A percentile compares a stretch with the other conserved stretches of the same genome.
These are phyloP conservation scores for Lepidopterella palustris DNA, from an alignment of 495 filamentous ascomycete species.

Conservation along the genomic window DNA sequence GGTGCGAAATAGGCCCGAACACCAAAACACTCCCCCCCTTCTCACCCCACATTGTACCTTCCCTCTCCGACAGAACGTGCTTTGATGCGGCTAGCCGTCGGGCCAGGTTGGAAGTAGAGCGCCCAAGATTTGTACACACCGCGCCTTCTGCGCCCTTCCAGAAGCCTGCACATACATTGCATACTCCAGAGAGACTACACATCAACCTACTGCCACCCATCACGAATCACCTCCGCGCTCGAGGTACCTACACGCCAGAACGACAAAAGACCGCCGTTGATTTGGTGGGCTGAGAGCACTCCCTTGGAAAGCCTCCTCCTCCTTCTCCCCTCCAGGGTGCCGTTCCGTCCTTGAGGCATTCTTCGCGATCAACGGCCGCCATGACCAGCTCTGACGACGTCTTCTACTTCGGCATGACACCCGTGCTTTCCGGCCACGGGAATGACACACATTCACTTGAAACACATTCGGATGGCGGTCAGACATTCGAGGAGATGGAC, in stretches of 20 bases:
- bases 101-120: neutral
- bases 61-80: neutral
- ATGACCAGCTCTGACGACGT: slow-evolving; percentile 1
- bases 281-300: too few species aligned
- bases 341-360: neutral
- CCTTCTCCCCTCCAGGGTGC: too few species aligned
- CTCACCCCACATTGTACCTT: neutral
- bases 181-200: neutral
- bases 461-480: neutral
- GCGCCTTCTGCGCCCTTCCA: neutral
- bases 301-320: too few species aligned
- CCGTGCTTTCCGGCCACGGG: neutral
- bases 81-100: neutral
- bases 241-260: too few species aligned
- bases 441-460: neutral
- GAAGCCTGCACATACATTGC: slow-evolving; percentile 1
- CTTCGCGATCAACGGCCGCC: neutral
- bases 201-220: neutral
- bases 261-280: too few species aligned
- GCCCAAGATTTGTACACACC: neutral
- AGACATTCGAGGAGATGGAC: neutral
- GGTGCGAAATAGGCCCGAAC: neutral
- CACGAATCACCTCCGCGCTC: neutral
- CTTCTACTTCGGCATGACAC: neutral
- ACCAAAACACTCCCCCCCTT: neutral